Conservation (phyloP, 1,284 basidiomycete genomes). For the Cryptococcus sp. region DNA sequence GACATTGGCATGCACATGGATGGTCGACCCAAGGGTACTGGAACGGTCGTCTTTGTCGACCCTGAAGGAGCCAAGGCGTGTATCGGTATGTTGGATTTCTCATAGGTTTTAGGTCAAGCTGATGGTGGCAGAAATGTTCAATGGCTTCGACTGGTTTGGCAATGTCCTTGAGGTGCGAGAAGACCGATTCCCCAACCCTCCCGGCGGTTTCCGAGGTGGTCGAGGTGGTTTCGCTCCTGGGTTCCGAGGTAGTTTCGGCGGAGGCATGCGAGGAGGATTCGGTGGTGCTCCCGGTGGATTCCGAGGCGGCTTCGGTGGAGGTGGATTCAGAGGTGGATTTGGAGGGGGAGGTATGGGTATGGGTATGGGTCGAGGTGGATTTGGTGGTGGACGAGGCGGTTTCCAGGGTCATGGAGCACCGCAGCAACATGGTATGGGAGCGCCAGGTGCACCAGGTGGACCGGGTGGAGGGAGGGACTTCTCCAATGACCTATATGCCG, state of each 20-base stretch:
- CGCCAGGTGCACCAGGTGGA: conserved; percentile 34
- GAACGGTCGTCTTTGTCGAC: conserved; percentile 90
- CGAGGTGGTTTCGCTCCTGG: conserved; percentile 34
- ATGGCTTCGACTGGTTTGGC: conserved; percentile 91
- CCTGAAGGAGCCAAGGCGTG: conserved; percentile 84
- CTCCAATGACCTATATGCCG: conserved; percentile 46
- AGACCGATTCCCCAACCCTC: conserved; percentile 70
- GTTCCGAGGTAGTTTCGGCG: conserved; percentile 29
- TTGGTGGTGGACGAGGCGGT: conserved; percentile 47
- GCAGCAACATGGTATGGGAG: background rate
- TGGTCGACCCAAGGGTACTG: conserved; percentile 87
- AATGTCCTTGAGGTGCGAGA: conserved; percentile 87
- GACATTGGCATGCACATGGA: conserved; percentile 89
- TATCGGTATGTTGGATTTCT: conserved; percentile 59
- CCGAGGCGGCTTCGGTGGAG: conserved; percentile 51
- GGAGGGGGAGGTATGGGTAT: conserved; percentile 54
- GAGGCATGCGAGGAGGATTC: conserved; percentile 55
- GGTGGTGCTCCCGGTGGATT: no score
- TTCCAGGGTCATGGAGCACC: conserved; percentile 26
- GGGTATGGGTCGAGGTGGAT: conserved; percentile 32
- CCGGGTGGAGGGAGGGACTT: conserved; percentile 43
- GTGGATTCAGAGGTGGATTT: conserved; percentile 50
- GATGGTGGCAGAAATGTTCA: conserved; percentile 69
- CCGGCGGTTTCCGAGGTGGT: conserved; percentile 21
- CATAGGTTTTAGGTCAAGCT: background rate